A percentile compares a stretch with the other conserved stretches of the same genome.
phyloP scores from a whole-genome alignment of 2,329 filamentous ascomycete species.

The Talaromyces sp. region DNA sequence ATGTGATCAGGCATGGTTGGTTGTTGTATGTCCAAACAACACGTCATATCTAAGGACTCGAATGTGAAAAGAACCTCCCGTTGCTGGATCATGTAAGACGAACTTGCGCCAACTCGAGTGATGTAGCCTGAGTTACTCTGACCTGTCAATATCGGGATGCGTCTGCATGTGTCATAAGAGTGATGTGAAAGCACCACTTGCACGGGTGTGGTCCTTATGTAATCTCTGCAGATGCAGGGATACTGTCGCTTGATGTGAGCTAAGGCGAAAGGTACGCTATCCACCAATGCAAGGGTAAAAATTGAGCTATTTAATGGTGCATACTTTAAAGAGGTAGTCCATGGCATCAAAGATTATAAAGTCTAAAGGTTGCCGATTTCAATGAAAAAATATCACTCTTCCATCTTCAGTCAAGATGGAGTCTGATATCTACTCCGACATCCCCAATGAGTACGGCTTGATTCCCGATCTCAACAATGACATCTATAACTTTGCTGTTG shows the following conservation, averaged over 20 bases:
- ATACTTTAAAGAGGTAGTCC: neutral
- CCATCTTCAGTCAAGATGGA: neutral
- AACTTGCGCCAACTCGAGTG: neutral
- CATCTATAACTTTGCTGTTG: neutral
- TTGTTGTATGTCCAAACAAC: neutral
- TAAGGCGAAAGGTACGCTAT: neutral
- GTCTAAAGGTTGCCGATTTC: neutral
- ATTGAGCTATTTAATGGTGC: neutral
- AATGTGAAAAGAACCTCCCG: neutral
- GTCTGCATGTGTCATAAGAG: neutral
- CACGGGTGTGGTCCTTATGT: neutral
- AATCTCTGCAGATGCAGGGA: neutral
- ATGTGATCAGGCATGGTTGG: neutral
- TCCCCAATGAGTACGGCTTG: neutral
- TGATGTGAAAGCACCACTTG: neutral
- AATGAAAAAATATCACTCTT: neutral
- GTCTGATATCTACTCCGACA: conserved; percentile 3
- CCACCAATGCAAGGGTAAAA: neutral
- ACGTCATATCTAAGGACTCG: conserved; percentile 1
- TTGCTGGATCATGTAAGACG: conserved; percentile 3
- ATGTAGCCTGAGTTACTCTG: conserved; percentile 3
- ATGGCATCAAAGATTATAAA: neutral
- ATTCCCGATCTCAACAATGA: neutral
- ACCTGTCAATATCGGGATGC: neutral
- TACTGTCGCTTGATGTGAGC: neutral